Percentiles rank a stretch among this genome's conserved stretches.
Evolutionary conservation across 225 moss, liverwort and hornwort genomes (phyloP).

Genomic region (Anthoceros angustus): DNA sequence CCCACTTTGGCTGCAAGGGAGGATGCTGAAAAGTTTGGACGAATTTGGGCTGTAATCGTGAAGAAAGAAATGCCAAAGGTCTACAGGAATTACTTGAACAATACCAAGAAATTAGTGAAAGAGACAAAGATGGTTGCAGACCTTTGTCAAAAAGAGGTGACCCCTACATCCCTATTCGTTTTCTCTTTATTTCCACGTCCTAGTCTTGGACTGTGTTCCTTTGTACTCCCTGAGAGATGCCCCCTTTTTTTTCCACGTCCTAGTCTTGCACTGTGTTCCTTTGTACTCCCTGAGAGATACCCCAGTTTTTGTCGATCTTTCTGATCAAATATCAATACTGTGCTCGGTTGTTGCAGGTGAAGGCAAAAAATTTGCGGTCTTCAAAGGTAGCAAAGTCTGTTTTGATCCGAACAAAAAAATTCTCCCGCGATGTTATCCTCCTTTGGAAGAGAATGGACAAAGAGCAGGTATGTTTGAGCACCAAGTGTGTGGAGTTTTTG

Average conservation of each 20-base stretch:
- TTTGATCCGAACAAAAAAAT: slow-evolving; percentile 55
- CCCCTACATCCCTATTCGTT: background rate
- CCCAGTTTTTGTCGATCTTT: background rate
- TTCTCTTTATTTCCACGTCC: background rate
- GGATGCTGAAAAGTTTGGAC: slow-evolving; percentile 59
- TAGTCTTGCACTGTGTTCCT: background rate
- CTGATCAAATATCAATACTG: background rate
- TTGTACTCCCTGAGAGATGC: too few relatives aligned
- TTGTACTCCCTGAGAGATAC: too few relatives aligned
- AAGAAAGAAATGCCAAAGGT: slow-evolving; percentile 82
- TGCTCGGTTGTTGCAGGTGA: slow-evolving; percentile 35
- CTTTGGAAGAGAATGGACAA: slow-evolving; percentile 98
- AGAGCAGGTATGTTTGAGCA: slow-evolving; percentile 38
- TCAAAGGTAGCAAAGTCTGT: slow-evolving; percentile 61
- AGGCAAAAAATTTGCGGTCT: slow-evolving; percentile 53
- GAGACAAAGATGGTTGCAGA: slow-evolving; percentile 82
- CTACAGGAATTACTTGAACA: slow-evolving; percentile 52
- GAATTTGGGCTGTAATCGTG: slow-evolving; percentile 61
- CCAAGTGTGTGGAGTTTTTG: background rate
- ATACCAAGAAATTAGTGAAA: slow-evolving; percentile 61
- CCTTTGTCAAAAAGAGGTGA: slow-evolving; percentile 94
- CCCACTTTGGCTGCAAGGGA: slow-evolving; percentile 48
- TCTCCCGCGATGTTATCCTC: slow-evolving; percentile 80
- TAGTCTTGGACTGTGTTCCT: background rate
- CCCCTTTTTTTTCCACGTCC: too few relatives aligned